phyloP scores from a whole-genome alignment of 768 basidiomycete genomes.

The Mycena olivaceomarginata region DNA sequence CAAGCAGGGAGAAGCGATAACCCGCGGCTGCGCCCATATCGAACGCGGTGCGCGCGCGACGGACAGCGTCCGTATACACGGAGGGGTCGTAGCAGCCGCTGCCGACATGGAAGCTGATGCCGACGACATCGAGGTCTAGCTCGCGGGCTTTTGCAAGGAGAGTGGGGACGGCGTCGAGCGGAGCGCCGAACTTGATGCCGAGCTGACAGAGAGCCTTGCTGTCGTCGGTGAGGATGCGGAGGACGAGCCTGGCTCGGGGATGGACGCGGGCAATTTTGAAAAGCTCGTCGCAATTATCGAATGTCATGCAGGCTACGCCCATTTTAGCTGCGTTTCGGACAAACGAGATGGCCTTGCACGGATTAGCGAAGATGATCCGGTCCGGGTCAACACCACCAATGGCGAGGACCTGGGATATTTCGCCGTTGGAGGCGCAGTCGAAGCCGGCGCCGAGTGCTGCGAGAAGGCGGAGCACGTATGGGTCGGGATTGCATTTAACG shows the following conservation, averaged over 20 bases:
- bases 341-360: constrained; percentile 97
- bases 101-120: constrained; percentile 98
- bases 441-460: constrained; percentile 95
- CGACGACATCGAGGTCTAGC: constrained; percentile 90
- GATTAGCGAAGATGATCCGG: constrained; percentile 98
- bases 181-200: constrained; percentile 97
- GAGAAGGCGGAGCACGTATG: constrained; percentile 93
- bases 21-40: constrained; percentile 90
- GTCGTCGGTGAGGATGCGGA: constrained; percentile 99
- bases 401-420: constrained; percentile 88
- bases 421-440: constrained; percentile 97
- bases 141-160: constrained; percentile 88
- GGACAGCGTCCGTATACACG: constrained; percentile 93
- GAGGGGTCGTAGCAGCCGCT: constrained; percentile 96
- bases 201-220: constrained; percentile 95
- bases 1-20: constrained; percentile 89
- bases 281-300: constrained; percentile 98
- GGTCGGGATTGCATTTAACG: constrained; percentile 99
- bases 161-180: constrained; percentile 85
- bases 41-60: constrained; percentile 88
- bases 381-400: constrained; percentile 85
- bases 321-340: constrained; percentile 87
- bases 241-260: constrained; percentile 89
- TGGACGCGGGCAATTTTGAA: constrained; percentile 92
- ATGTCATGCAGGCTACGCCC: constrained; percentile 96